Percentiles rank a stretch among this genome's conserved stretches.
These are phyloP conservation scores for Diaporthe vexans DNA, from an alignment of 2,329 filamentous ascomycete species.

Conservation along the genomic window DNA sequence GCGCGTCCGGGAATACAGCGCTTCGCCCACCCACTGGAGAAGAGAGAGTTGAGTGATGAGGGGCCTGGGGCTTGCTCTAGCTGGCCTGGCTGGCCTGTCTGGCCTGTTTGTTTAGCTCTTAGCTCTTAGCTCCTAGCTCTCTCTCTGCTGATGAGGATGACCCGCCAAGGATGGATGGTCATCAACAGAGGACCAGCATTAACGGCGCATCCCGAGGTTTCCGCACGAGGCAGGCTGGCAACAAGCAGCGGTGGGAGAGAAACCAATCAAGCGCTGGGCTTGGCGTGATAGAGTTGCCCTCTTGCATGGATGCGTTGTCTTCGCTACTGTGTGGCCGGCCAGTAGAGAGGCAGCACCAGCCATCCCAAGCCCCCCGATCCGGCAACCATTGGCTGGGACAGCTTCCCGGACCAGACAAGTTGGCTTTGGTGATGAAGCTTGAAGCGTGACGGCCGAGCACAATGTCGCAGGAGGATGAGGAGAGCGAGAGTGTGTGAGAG, in stretches of 20 bases:
- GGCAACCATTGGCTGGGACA: conserved; percentile 60
- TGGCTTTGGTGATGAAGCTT: conserved; percentile 40
- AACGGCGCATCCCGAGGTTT: conserved; percentile 33
- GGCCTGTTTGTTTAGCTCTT: neutral
- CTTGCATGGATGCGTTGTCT: conserved; percentile 59
- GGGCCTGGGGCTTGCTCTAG: neutral
- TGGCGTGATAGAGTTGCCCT: conserved; percentile 43
- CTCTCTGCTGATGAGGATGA: neutral
- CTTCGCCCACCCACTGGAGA: too few species aligned
- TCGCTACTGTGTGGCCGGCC: conserved; percentile 54
- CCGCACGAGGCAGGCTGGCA: conserved; percentile 24
- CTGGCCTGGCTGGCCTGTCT: neutral
- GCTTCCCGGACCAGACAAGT: conserved; percentile 55
- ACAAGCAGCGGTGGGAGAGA: conserved; percentile 31
- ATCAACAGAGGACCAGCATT: conserved; percentile 12
- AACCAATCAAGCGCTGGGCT: conserved; percentile 36
- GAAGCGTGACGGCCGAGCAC: conserved; percentile 44
- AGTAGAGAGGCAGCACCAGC: conserved; percentile 30
- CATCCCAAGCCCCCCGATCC: conserved; percentile 16
- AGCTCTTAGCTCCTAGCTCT: neutral
- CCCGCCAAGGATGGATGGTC: neutral
- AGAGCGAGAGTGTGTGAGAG: neutral
- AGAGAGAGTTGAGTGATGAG: neutral
- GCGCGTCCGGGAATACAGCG: conserved; percentile 13
- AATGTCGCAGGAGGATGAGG: conserved; percentile 23